These are phyloP conservation scores for Penicillium ochrochloron DNA, from an alignment of 495 filamentous ascomycete genomes.

Conservation along the genomic window DNA sequence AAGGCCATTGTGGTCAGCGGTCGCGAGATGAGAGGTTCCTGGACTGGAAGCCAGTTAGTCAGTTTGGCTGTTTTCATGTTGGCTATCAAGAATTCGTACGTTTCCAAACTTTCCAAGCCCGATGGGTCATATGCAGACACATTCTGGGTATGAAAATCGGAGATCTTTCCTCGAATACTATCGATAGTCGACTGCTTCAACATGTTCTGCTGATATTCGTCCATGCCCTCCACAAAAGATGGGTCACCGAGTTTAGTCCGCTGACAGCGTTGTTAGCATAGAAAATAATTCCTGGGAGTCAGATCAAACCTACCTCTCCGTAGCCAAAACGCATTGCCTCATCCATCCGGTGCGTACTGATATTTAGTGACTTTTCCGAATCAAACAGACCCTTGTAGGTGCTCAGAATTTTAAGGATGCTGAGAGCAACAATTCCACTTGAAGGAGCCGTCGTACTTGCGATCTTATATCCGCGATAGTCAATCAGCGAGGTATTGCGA, in stretches of 20 bases:
- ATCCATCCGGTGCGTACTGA: slow-evolving; percentile 78
- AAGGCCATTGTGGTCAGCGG: slow-evolving; percentile 70
- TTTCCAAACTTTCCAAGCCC: slow-evolving; percentile 64
- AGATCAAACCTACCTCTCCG: slow-evolving; percentile 53
- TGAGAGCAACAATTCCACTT: slow-evolving; percentile 72
- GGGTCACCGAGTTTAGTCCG: slow-evolving; percentile 79
- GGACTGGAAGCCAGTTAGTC: slow-evolving; percentile 40
- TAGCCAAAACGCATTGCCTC: slow-evolving; percentile 91
- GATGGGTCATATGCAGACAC: slow-evolving; percentile 71
- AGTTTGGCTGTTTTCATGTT: not conserved
- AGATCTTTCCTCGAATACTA: slow-evolving; percentile 67
- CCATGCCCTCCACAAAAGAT: slow-evolving; percentile 64
- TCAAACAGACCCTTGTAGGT: slow-evolving; percentile 67
- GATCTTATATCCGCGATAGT: slow-evolving; percentile 72
- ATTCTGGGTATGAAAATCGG: slow-evolving; percentile 68
- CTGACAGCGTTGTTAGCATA: slow-evolving; percentile 34
- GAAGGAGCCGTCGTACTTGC: slow-evolving; percentile 72
- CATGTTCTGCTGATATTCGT: slow-evolving; percentile 69
- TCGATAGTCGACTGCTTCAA: slow-evolving; percentile 60
- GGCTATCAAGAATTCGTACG: slow-evolving; percentile 36
- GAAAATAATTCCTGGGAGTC: slow-evolving; percentile 4
- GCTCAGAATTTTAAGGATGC: slow-evolving; percentile 76
- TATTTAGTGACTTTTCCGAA: slow-evolving; percentile 51
- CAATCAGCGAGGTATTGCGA: slow-evolving; percentile 64
- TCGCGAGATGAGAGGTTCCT: slow-evolving; percentile 77